Evolutionary conservation across 2,329 filamentous ascomycete genomes (phyloP).

Genomic region (Coleophoma eucalyptorum): DNA sequence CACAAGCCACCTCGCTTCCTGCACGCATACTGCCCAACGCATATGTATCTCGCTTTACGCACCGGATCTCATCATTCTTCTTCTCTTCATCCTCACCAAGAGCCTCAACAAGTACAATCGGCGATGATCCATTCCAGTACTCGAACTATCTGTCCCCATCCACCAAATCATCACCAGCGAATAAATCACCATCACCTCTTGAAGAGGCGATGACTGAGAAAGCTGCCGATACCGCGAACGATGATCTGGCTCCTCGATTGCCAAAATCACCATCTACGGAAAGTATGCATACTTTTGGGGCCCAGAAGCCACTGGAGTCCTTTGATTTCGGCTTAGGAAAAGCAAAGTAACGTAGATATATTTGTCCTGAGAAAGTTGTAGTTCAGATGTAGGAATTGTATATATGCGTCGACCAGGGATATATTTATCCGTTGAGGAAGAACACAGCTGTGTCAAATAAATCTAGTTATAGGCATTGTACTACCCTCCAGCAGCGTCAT

Average conservation of each 20-base stretch:
- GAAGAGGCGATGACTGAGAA: neutral
- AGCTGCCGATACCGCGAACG: neutral
- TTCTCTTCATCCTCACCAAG: neutral
- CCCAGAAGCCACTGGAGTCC: no score
- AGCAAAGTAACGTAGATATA: no score
- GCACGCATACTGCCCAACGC: neutral
- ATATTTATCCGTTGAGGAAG: no score
- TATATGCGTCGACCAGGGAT: no score
- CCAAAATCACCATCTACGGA: neutral
- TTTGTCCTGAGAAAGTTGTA: no score
- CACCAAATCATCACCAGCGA: neutral
- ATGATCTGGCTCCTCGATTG: neutral
- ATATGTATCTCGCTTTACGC: neutral
- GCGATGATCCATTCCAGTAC: neutral
- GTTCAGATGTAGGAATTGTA: no score
- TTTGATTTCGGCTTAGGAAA: no score
- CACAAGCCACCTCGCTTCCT: neutral
- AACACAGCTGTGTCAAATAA: no score
- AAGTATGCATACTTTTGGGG: neutral
- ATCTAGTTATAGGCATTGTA: no score
- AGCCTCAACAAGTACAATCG: neutral
- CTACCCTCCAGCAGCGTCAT: no score
- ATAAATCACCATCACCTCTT: neutral
- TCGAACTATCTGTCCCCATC: neutral
- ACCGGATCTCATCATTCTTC: neutral